Base-by-base conservation (phyloP, 2,329 filamentous ascomycete species). In the Colletotrichum cuscutae region DNA sequence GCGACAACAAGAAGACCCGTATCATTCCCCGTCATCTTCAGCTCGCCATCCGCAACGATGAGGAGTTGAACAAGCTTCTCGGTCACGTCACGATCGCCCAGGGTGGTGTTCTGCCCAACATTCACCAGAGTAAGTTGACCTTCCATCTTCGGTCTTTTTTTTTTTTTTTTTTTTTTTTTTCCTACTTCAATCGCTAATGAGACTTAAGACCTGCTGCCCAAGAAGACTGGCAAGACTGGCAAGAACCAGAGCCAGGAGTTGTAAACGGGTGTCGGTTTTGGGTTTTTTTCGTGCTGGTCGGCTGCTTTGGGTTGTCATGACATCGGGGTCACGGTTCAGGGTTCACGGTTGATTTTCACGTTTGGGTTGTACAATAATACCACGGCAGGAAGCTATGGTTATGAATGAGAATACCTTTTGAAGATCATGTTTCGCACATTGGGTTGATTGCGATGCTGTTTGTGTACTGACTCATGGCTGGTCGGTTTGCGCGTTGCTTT, bases 1-100 rank as follows among this genome's bases (percentile, higher is more conserved):
- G 97, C 80, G 97, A 99, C 89, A 98, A 98, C 93, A 99, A 99
- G 94, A 98, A 98, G 94, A 99, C 96, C 77, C 95, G 97, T 93
- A 99, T 99, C 89, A 99, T 98, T 75, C 97, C 97, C 77, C 95
- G 97, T 86, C 97, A 99, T 87, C 92, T 99, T 60, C 97, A 99
- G 89, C 95, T 99, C 80, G 97, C 97, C 87, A 99, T 99, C 89
- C 93, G 97, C 82, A 98, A 98, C 89, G 96, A 98, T 86, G 96
- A 98, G 91, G 97, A 99, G 88, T 86, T 98, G 94, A 98, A 98
- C 94, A 98, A 98, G 91, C 93, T 97, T 76, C 90, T 98, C 77
- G 95, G 95, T 72, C 95, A 97, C 84, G 95, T 98, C 86, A 98
- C 95, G 84, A 98, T 98, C 81, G 95, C 95, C 84, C 95, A 98